Percentiles rank a stretch among this genome's conserved stretches.
Conservation (phyloP, 225 moss, liverwort and hornwort genomes). For the Bryum argenteum region DNA sequence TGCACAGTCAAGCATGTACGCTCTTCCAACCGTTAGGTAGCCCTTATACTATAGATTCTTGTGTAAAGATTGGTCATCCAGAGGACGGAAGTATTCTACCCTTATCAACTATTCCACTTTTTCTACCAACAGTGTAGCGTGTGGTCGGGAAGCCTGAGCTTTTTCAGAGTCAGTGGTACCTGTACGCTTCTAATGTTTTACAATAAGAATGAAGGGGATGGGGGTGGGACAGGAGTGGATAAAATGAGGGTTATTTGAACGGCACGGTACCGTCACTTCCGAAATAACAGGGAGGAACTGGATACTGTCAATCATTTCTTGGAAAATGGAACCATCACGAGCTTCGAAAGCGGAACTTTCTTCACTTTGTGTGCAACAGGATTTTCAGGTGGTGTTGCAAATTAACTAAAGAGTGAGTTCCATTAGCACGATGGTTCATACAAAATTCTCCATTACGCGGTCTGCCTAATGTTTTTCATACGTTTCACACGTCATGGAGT, state of each 20-base stretch:
- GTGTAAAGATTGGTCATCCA: conserved; percentile 14
- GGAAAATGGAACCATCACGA: conserved; percentile 6
- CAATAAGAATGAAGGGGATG: too few relatives aligned
- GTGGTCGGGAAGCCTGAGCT: conserved; percentile 18
- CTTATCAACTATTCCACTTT: conserved; percentile 37
- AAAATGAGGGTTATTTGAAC: neutral
- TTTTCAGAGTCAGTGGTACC: conserved; percentile 6
- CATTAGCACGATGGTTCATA: neutral
- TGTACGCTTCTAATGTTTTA: conserved; percentile 14
- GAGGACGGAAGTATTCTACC: conserved; percentile 29
- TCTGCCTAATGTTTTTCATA: neutral
- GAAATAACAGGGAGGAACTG: neutral
- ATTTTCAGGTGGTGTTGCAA: neutral
- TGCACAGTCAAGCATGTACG: neutral
- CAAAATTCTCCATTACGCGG: conserved; percentile 2
- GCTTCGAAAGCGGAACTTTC: neutral
- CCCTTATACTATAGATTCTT: neutral
- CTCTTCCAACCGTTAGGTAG: neutral
- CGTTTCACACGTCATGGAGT: neutral
- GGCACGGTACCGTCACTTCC: neutral
- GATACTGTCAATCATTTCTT: conserved; percentile 17
- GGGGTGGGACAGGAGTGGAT: neutral
- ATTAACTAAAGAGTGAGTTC: conserved; percentile 9
- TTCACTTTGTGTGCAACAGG: neutral
- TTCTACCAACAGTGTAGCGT: conserved; percentile 28